Conservation (phyloP, 495 filamentous ascomycete genomes). For the Podospora sp. region DNA sequence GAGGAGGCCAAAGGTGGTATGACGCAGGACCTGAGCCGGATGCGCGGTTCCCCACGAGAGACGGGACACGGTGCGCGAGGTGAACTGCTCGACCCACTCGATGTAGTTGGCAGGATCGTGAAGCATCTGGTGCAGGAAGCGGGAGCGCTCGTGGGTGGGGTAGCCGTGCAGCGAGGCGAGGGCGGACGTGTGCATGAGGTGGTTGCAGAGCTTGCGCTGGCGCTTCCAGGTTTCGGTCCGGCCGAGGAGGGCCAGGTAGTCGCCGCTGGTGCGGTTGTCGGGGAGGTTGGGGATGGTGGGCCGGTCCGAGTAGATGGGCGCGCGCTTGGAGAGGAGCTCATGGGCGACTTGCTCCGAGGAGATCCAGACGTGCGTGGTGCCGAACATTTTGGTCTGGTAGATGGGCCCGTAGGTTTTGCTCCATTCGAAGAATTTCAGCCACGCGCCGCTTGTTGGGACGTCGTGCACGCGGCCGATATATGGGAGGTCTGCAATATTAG, state of each 20-base stretch:
- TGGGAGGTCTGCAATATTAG: constrained; percentile 42
- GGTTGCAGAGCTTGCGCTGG: constrained; percentile 60
- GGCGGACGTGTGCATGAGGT: constrained; percentile 54
- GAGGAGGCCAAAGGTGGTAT: constrained; percentile 60
- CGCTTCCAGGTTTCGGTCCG: constrained; percentile 59
- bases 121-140: constrained; percentile 52
- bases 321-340: constrained; percentile 62
- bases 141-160: constrained; percentile 56
- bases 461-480: constrained; percentile 62
- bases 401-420: constrained; percentile 63
- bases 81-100: constrained; percentile 61
- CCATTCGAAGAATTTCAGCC: constrained; percentile 66
- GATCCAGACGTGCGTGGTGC: constrained; percentile 61
- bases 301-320: constrained; percentile 63
- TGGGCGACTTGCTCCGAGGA: constrained; percentile 58
- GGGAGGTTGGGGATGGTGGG: constrained; percentile 56
- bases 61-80: constrained; percentile 58
- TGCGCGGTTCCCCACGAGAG: constrained; percentile 60
- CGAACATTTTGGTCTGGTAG: constrained; percentile 61
- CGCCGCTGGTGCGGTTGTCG: constrained; percentile 57
- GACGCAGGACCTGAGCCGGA: constrained; percentile 51
- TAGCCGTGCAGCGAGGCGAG: constrained; percentile 52
- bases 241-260: constrained; percentile 59
- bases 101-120: constrained; percentile 50
- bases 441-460: constrained; percentile 52